Evolutionary conservation across 805 yeast species (phyloP), one percentile per base, ranked within the genome.

Genomic region (Yarrowia sp.): DNA sequence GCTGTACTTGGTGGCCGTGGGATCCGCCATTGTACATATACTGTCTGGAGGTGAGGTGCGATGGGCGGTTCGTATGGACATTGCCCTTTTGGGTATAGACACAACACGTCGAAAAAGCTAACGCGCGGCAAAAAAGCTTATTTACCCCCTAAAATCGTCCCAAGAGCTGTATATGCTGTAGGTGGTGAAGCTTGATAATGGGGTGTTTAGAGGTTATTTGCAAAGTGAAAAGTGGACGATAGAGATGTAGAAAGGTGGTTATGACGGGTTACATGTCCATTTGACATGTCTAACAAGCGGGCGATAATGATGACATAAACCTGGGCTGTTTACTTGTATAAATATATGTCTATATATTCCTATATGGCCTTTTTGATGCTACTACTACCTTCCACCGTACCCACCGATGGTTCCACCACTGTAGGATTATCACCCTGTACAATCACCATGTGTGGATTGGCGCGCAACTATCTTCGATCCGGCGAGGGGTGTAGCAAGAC

Each of bases 61-160:
- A 51, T 51, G 58, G 58, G 58, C 58, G 58, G 41, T 54, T 54
- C 61, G 61, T 54, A 54, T 54, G 61, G 61, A 17, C 38, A 26
- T 28, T 54, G 10, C 61, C 46, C 30, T 11, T 17, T 54, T 54
- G 17, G 61, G 61, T n/a, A 54, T 11, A 54, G 28, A 17, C 46
- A 36, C 44, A 36, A 54, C 61, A 54, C 41, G 41, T 26, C 17
- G 16, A 14, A 16, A 5, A 17, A 52, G 44, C 33, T 24, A 35
- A 52, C 3, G 7, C 14, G 7, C 4, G 11, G 30, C 10, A 22
- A 17, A 48, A 32, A 48, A 48, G 17, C 28, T 48, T 19, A 32
- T 28, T 14, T 30, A 11, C 32, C 35, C 32, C 51, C 21, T 17
- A 44, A 26, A 44, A 22, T 11, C 46, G 30, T 17, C 28, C 28